Evolutionary conservation across 768 basidiomycete species (phyloP).

Genomic region (Trametes coccinea): DNA sequence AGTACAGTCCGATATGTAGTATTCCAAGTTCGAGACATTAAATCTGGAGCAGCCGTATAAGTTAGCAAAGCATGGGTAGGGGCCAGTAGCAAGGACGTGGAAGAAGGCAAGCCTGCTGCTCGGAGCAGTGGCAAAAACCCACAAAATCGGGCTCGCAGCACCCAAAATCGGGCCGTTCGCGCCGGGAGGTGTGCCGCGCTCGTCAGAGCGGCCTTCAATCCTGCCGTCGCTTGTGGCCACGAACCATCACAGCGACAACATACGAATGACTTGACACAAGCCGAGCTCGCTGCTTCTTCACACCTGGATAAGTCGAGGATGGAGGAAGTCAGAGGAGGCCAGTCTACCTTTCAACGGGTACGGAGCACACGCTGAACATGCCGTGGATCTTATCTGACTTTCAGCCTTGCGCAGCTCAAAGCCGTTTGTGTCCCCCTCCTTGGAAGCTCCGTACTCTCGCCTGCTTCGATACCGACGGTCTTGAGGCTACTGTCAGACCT

Average conservation of each 20-base stretch:
- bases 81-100: background rate
- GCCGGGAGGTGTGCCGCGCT: no score
- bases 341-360: constrained; percentile 43
- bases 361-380: background rate
- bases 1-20: background rate
- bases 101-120: background rate
- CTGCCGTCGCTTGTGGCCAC: no score
- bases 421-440: constrained; percentile 80
- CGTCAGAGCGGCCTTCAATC: no score
- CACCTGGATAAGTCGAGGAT: background rate
- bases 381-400: background rate
- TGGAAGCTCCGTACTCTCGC: constrained; percentile 62
- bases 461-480: constrained; percentile 48
- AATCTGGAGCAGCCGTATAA: background rate
- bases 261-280: no score
- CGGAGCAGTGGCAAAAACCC: background rate
- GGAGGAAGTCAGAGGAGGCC: constrained; percentile 15
- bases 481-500: constrained; percentile 58
- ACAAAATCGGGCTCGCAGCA: no score
- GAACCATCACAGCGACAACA: no score
- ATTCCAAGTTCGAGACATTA: background rate
- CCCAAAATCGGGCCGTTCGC: no score
- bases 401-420: constrained; percentile 46
- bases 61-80: background rate
- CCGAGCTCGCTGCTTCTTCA: no score